These are phyloP conservation scores for Phytophthora pseudosyringae DNA, from an alignment of 352 stramenopile genomes.

Conservation along the genomic window DNA sequence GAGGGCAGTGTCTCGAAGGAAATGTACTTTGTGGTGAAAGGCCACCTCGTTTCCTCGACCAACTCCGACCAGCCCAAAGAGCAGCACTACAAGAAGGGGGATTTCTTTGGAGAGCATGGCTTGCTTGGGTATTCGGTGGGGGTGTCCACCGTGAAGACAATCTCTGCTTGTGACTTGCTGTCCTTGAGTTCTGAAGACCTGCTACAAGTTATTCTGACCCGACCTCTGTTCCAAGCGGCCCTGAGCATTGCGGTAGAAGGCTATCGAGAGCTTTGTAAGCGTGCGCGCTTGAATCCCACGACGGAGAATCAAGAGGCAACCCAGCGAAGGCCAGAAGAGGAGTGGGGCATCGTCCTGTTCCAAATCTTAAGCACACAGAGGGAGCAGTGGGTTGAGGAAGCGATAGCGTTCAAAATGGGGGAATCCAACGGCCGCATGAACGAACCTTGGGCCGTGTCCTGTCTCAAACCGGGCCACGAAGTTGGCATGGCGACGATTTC, in stretches of 20 bases:
- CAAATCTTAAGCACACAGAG: constrained; percentile 38
- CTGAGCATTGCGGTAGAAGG: constrained; percentile 49
- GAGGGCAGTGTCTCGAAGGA: constrained; percentile 70
- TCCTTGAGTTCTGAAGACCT: constrained; percentile 51
- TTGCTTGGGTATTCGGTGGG: constrained; percentile 63
- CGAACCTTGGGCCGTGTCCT: constrained; percentile 39
- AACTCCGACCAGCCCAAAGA: constrained; percentile 7
- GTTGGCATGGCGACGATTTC: constrained; percentile 37
- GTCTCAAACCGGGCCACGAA: constrained; percentile 29
- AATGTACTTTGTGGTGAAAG: constrained; percentile 80
- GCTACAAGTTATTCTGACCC: constrained; percentile 49
- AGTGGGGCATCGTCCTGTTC: constrained; percentile 54
- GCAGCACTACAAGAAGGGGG: constrained; percentile 44
- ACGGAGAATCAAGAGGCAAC: constrained; percentile 9
- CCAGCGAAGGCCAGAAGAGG: constrained; percentile 30
- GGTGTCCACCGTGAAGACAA: constrained; percentile 38
- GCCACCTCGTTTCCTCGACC: constrained; percentile 42
- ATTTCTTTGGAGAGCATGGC: constrained; percentile 69
- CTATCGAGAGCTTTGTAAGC: constrained; percentile 54
- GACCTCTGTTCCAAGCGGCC: constrained; percentile 30
- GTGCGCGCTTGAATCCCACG: not conserved
- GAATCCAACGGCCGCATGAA: constrained; percentile 9
- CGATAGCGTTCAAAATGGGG: constrained; percentile 14
- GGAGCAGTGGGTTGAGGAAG: constrained; percentile 46
- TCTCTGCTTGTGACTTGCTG: constrained; percentile 31